Evolutionary conservation across 73 alveolate species (phyloP), one percentile per base, ranked within the genome.

Genomic region (Blepharisma stoltei): DNA sequence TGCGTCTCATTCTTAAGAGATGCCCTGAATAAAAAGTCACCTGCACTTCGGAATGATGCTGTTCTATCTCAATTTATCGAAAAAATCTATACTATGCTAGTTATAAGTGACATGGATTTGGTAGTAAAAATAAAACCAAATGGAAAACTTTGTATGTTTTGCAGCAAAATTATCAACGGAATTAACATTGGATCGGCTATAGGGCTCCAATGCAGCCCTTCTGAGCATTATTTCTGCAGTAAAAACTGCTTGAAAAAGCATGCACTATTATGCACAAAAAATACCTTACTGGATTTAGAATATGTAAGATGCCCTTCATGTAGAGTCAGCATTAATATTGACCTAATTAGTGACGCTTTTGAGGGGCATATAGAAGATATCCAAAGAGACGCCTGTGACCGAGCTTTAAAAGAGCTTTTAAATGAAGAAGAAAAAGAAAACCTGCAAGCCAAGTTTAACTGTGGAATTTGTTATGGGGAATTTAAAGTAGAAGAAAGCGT

Each of bases 361-460:
- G 73, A 60, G 2, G 73, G 73, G 4, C 38, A 38, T 20, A 8
- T 60, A 60, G 73, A 60, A 60, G 23, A 38, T 60, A 20, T 60
- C 14, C 73, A 60, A 60, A 8, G 18, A 0, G 73, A 60, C 5
- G 73, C 73, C 38, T 60, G 73, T 25, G 73, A 60, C 46, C 73
- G 73, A 14, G 73, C 73, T 4, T 4, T 60, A 14, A 60, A 60
- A 25, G 41, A 32, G 41, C 41, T 32, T 32, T 32, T 32, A 32
- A 32, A 3, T 32, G 41, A 32, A 32, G 41, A 32, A 32, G 41
- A 32, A 32, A 32, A 32, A 32, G 41, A 32, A 32, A 32, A 3
- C 41, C 41, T 32, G 3, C 41, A 32, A 32, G 41, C 66, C n/a
- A 52, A 52, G 66, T 52, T 52, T 4, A 20, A 14, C 23, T 52